Base-by-base conservation (phyloP, 2,329 filamentous ascomycete genomes). In the Alternaria brassicae region DNA sequence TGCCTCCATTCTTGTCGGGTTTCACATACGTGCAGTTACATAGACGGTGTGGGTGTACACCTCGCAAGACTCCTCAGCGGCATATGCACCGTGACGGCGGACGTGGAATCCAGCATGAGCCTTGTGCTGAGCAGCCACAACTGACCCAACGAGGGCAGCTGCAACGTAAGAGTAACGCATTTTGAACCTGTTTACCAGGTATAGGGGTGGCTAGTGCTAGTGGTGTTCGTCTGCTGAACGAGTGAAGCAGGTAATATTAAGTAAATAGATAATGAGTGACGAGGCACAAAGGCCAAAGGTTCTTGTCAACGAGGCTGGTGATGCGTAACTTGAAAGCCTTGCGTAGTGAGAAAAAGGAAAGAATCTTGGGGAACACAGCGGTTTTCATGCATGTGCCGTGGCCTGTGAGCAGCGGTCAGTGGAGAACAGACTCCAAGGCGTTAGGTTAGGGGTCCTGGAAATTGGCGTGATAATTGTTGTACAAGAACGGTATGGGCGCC, bases 141-240 rank as follows among this genome's bases (percentile, higher is more conserved):
- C 79, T 81, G 84, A 78, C 55, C 82, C 81, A 69, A 81, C 81
- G 65, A 84, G 76, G 47, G 82, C 83, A 78, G 89, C 86, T 72
- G 87, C 85, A 70, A 91, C 79, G 74, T 90, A 77, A 74, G 84
- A 83, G 74, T 84, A 88, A 89, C 91, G 95, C 91, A 95, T 95
- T 40, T 75, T 90, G 82, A 76, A 41, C 70, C 69, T 77, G 71
- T 70, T 75, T 75, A 68, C 69, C 66, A 71, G 58, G 60, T 66
- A 70, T 68, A 68, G 67, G 59, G 53, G 61, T 56, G 66, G 50
- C 49, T 58, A 58, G 58, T 55, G 62, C 61, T 47, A 64, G 56
- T 69, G 51, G 52, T 58, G 88, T 91, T 83, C 36, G 88, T 86
- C 91, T 90, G 91, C 91, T 93, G 82, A 93, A 92, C 79, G 91